Base-by-base conservation (phyloP, 2,329 filamentous ascomycete species). In the Neopestalotiopsis clavispora region DNA sequence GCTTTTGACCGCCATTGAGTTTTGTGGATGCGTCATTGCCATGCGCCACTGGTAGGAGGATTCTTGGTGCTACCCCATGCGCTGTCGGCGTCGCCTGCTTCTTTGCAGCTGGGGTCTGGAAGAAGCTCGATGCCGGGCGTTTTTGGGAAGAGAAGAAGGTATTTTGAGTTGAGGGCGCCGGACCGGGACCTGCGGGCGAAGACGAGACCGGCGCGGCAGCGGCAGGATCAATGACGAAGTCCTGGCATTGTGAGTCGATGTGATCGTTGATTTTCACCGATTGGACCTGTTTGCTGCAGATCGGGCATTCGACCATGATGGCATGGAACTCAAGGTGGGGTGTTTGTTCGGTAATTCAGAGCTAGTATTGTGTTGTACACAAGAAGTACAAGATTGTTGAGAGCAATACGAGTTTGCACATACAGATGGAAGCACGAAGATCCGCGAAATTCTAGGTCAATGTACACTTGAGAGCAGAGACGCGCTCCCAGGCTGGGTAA, bases 191-290 rank as follows among this genome's bases (percentile, higher is more conserved):
- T 69, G 76, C 76, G 59, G 76, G 79, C 62, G 71, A 78, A 60
- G 74, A 76, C 61, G 76, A 76, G n/a, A 76, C 71, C 14, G 68
- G 40, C 65, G 64, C 66, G 56, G 73, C 78, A 74, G 73, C 83
- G 77, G 69, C 74, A 64, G 71, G 69, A 56, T 90, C 88, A 77
- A 92, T 83, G 71, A 96, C 79, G 77, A 91, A 91, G 45, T 84
- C 85, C 70, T 87, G 80, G 83, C 95, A 98, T 72, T 88, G 88
- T 38, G 94, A 95, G 82, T 98, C 96, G 77, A 98, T 90, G 80
- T 98, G 95, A 73, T 87, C 86, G 82, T 98, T 98, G 84, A 98
- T 98, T 73, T 92, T 88, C 76, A 84, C 83, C 72, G 91, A 83
- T 72, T 89, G 91, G 75, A 96, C 93, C 68, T 86, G 84, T 75